phyloP scores from a whole-genome alignment of 2,329 filamentous ascomycete species.

The Exophiala lecanii-corni region DNA sequence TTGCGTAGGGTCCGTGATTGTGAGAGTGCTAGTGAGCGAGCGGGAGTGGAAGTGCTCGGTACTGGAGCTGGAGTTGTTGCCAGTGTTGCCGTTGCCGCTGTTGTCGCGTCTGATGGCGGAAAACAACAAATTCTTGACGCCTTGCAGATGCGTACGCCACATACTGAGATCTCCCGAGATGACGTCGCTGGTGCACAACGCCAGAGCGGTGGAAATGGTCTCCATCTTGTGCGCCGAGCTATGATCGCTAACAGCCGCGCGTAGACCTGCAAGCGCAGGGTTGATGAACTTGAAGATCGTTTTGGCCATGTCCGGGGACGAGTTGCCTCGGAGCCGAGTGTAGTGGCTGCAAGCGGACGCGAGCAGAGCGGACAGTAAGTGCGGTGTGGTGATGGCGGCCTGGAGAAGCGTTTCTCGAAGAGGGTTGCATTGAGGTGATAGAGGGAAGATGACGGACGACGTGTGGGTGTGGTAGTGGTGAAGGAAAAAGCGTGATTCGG shows the following conservation, averaged over 20 bases:
- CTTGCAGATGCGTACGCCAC: slow-evolving; percentile 29
- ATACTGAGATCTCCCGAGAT: slow-evolving; percentile 31
- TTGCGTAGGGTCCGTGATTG: slow-evolving; percentile 17
- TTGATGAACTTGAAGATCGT: slow-evolving; percentile 30
- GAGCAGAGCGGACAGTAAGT: slow-evolving; percentile 30
- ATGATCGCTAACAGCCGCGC: slow-evolving; percentile 20
- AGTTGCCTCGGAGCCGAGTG: slow-evolving; percentile 26
- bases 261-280: slow-evolving; percentile 27
- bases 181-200: slow-evolving; percentile 33
- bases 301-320: slow-evolving; percentile 10
- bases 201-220: slow-evolving; percentile 30
- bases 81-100: background rate
- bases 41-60: background rate
- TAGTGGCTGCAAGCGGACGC: slow-evolving; percentile 31
- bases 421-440: slow-evolving; percentile 22
- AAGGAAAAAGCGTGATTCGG: slow-evolving; percentile 28
- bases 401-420: slow-evolving; percentile 29
- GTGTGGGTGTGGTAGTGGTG: slow-evolving; percentile 29
- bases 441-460: slow-evolving; percentile 28
- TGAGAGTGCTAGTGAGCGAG: background rate
- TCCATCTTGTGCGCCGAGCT: slow-evolving; percentile 22
- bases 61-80: background rate
- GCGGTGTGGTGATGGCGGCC: slow-evolving; percentile 26
- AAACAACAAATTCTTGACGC: slow-evolving; percentile 27
- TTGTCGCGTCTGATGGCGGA: slow-evolving; percentile 20